Evolutionary conservation across 2,329 filamentous ascomycete genomes (phyloP), one percentile per base, ranked within the genome.

Genomic region (Huntiella abstrusa): DNA sequence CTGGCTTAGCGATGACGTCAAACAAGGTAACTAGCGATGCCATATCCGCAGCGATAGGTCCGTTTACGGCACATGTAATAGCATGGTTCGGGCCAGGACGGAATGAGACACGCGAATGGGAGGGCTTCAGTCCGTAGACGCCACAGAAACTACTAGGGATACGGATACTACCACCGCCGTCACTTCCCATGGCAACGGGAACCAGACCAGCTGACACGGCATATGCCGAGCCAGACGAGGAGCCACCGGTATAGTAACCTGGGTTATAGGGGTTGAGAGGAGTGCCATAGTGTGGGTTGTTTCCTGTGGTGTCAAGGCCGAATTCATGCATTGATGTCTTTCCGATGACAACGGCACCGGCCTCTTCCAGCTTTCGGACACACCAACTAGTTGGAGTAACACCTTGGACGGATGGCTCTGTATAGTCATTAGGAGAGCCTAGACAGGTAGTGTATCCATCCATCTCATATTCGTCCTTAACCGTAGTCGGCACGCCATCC

Each of bases 301-400:
- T 83, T 55, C 83, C 83, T 2, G 77, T 80, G 0, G 80, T 84
- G 54, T 84, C 77, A 57, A 80, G 68, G 3, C 80, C 82, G 45
- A 82, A 67, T 58, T 87, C 82, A 57, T 85, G 80, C 81, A 87
- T 85, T 7, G 70, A 79, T 1, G 74, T 68, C 61, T 83, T 85
- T 11, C 81, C 82, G 5, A 86, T 62, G 16, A 84, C 64, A 11
- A 88, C 65, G 1, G 73, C 80, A 1, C 83, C 83, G 0, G 77
- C 75, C 47, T 83, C 76, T 55, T 80, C 68, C 55, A 80, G 72
- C 57, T 79, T 76, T 56, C 69, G 67, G 6, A 85, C 76, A 55
- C 75, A 80, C 78, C 80, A 87, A 13, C 73, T 73, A 0, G 79
- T 83, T 15, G 57, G 50, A 10, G 42, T 58, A 15, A 53, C 55